A percentile compares a stretch with the other conserved stretches of the same genome.
phyloP scores from a whole-genome alignment of 169 alveolate genomes.

The Plasmodium blacklocki region DNA sequence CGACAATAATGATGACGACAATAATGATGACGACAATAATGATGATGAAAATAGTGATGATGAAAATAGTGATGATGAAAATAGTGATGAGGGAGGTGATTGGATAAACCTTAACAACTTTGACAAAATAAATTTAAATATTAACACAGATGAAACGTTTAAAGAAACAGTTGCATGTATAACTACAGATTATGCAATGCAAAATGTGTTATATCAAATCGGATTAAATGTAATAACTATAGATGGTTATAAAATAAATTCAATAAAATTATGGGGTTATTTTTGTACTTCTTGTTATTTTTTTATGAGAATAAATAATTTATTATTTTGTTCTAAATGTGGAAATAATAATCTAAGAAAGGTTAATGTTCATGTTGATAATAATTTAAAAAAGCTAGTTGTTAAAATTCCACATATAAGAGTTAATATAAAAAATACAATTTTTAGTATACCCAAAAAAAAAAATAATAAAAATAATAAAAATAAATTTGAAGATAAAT shows the following conservation, averaged over 20 bases:
- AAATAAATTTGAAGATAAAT: slow-evolving; percentile 76
- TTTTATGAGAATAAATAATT: slow-evolving; percentile 77
- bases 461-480: slow-evolving; percentile 82
- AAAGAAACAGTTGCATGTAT: slow-evolving; percentile 84
- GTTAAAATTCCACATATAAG: slow-evolving; percentile 67
- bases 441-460: slow-evolving; percentile 84
- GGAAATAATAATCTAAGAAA: slow-evolving; percentile 91
- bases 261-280: slow-evolving; percentile 91
- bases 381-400: slow-evolving; percentile 77
- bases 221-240: slow-evolving; percentile 91
- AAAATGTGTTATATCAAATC: slow-evolving; percentile 91
- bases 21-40: too few species aligned
- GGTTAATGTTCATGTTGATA: slow-evolving; percentile 86
- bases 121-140: slow-evolving; percentile 27
- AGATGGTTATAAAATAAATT: slow-evolving; percentile 89
- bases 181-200: slow-evolving; percentile 94
- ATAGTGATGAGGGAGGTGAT: slow-evolving; percentile 43
- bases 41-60: too few species aligned
- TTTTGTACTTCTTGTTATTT: slow-evolving; percentile 86
- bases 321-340: slow-evolving; percentile 90
- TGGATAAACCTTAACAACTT: slow-evolving; percentile 65
- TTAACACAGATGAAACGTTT: slow-evolving; percentile 50
- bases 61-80: background rate
- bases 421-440: slow-evolving; percentile 83
- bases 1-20: too few species aligned